Evolutionary conservation across 768 basidiomycete species (phyloP), one percentile per base, ranked within the genome.

Genomic region (Amylocystis lapponica): DNA sequence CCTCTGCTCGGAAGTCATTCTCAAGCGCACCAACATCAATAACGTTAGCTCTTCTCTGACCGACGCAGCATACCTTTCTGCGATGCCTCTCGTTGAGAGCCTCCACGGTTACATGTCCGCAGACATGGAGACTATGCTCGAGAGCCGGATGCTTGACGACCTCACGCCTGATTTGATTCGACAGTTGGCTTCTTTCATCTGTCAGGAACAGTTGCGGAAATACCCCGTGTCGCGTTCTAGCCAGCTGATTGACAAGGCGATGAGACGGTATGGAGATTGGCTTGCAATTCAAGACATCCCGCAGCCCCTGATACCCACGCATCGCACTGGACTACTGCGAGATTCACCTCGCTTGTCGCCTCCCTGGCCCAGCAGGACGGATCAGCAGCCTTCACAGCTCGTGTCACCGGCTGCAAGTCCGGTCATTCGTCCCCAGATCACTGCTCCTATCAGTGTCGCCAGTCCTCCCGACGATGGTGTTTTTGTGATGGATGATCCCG

Each of bases 121-220:
- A 45, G 94, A 91, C 56, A 70, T 95, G 68, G 96, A 99, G 61
- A 79, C 81, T 1, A 72, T 96, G 38, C 74, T 99, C 16, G 92
- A 97, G 57, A 71, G 70, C 26, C 75, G 76, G 14, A 75, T 94
- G 54, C 74, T 99, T 19, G 87, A 93, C 45, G 83, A 84, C 39
- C 72, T 95, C 27, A 71, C 81, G 2, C 57, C 68, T 14, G 71
- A 74, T 26, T 72, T 90, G 17, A 64, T 95, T 49, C 75, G 76
- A 39, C 77, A 83, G 49, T 74, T 99, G 6, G 69, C 83, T 3
- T 55, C 62, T 2, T 83, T 77, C 48, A 68, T 83, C 2, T 68
- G 71, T 14, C 47, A 56, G 9, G 69, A 75, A 33, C 96, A 99
- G 59, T 61, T 65, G 3, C 67, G 70, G 30, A 85, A 85, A 52